phyloP scores from a whole-genome alignment of 352 stramenopile genomes.

The Lagenidium giganteum region DNA sequence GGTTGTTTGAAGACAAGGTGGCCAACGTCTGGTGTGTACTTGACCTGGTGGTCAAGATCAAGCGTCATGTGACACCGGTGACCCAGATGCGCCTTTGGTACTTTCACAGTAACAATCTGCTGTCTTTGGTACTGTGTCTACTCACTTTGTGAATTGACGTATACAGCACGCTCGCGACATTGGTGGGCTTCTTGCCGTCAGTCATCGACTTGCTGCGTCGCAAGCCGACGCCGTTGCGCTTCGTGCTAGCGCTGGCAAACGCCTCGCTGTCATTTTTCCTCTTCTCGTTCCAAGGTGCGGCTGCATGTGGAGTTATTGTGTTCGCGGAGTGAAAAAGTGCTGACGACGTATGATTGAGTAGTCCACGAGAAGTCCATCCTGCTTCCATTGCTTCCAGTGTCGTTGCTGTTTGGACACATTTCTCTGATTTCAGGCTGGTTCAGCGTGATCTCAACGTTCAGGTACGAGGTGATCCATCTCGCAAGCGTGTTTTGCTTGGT shows the following conservation, averaged over 20 bases:
- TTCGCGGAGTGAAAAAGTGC: no score
- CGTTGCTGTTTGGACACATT: constrained; percentile 72
- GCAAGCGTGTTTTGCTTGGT: background rate
- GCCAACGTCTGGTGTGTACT: constrained; percentile 95
- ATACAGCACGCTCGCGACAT: constrained; percentile 68
- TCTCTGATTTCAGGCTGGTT: constrained; percentile 71
- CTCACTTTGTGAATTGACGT: background rate
- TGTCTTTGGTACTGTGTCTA: constrained; percentile 1
- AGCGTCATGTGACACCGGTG: constrained; percentile 30
- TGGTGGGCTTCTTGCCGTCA: constrained; percentile 83
- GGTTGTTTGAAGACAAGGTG: constrained; percentile 98
- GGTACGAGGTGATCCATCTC: constrained; percentile 26
- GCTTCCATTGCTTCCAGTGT: constrained; percentile 88
- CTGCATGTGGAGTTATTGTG: background rate
- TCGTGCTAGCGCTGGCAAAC: constrained; percentile 81
- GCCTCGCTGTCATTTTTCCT: constrained; percentile 94
- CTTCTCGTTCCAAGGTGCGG: constrained; percentile 93
- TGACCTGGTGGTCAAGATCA: constrained; percentile 79
- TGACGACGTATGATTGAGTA: no score
- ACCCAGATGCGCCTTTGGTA: constrained; percentile 78
- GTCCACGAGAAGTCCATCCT: constrained; percentile 98
- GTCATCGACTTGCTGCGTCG: constrained; percentile 67
- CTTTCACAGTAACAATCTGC: background rate
- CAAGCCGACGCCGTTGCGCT: constrained; percentile 58
- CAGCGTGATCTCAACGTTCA: constrained; percentile 77